Evolutionary conservation across 345 rosid genomes (phyloP).

Genomic region (Citrus medica): DNA sequence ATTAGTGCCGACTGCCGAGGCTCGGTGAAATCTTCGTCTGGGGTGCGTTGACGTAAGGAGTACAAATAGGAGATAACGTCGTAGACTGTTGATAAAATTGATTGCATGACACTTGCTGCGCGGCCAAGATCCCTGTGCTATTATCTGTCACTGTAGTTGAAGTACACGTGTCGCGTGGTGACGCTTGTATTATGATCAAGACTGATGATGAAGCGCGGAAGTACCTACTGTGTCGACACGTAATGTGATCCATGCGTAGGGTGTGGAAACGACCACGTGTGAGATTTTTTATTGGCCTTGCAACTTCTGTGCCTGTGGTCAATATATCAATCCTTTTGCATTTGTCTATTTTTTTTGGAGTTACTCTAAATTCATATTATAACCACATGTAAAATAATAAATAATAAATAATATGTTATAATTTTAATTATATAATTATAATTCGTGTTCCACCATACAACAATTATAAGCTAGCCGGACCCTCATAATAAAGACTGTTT

Average conservation of each 20-base stretch:
- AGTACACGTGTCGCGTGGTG: neutral
- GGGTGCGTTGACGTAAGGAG: neutral
- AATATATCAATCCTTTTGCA: too few relatives aligned
- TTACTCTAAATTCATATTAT: too few relatives aligned
- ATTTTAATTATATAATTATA: too few relatives aligned
- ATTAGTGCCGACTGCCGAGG: neutral
- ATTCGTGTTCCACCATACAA: fast-evolving
- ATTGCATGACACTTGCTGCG: neutral
- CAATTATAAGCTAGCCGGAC: too few relatives aligned
- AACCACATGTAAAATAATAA: too few relatives aligned
- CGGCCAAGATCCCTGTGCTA: neutral
- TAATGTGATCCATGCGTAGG: neutral
- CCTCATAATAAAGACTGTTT: too few relatives aligned
- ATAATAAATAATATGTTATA: too few relatives aligned
- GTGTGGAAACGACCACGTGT: neutral
- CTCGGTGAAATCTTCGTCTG: neutral
- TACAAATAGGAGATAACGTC: neutral
- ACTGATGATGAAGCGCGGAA: too few relatives aligned
- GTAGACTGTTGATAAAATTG: neutral
- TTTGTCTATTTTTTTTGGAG: too few relatives aligned
- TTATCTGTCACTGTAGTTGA: neutral
- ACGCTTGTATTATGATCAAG: neutral
- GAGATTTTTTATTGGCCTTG: neutral
- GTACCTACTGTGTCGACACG: neutral
- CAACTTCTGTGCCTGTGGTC: neutral